Evolutionary conservation across 495 filamentous ascomycete genomes (phyloP).

Genomic region (Aspergillus sclerotioniger): DNA sequence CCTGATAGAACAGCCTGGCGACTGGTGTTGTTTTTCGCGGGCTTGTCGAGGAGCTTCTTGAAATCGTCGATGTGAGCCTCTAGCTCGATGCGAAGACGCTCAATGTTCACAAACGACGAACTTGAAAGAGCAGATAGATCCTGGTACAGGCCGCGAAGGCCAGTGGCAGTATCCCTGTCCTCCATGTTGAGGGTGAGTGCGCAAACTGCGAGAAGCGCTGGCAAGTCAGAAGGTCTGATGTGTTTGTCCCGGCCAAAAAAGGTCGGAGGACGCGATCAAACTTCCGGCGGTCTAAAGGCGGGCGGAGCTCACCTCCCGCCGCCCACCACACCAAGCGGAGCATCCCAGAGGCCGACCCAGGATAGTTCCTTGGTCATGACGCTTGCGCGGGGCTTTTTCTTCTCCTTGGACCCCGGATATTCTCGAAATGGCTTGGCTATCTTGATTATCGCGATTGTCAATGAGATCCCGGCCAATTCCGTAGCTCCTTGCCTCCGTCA

Average conservation of each 20-base stretch:
- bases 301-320: constrained; percentile 14
- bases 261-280: constrained; percentile 42
- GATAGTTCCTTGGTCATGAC: background rate
- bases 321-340: background rate
- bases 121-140: constrained; percentile 71
- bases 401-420: too few relatives aligned
- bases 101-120: constrained; percentile 57
- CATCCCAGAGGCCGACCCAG: background rate
- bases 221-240: constrained; percentile 21
- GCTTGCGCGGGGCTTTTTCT: background rate
- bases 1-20: constrained; percentile 56
- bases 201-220: constrained; percentile 22
- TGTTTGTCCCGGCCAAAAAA: constrained; percentile 35
- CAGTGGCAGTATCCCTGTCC: constrained; percentile 59
- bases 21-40: constrained; percentile 66
- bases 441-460: background rate
- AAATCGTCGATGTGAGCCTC: constrained; percentile 70
- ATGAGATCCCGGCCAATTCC: background rate
- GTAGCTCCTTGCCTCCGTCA: constrained; percentile 8
- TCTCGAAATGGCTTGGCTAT: background rate
- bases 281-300: constrained; percentile 31
- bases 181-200: constrained; percentile 50
- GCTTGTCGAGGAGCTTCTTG: constrained; percentile 72
- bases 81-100: constrained; percentile 64
- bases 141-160: constrained; percentile 72